Evolutionary conservation across 352 stramenopile species (phyloP).

Genomic region (Globisporangium lucens): DNA sequence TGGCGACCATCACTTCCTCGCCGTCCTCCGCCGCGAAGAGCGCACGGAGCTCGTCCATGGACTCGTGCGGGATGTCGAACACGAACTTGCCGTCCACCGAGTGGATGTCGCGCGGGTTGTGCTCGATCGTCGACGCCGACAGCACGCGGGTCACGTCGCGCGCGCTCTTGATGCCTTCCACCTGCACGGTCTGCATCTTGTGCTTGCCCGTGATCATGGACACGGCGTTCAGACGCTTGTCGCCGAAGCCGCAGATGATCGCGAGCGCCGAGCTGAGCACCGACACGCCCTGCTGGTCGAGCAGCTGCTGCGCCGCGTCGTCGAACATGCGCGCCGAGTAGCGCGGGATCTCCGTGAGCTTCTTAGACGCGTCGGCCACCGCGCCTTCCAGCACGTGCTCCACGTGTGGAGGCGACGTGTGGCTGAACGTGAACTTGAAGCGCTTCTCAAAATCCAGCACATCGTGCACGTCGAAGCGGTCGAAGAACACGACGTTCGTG

Average conservation of each 20-base stretch:
- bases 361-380: constrained; percentile 49
- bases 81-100: constrained; percentile 63
- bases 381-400: constrained; percentile 63
- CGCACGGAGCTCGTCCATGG: constrained; percentile 41
- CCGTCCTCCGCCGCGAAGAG: constrained; percentile 32
- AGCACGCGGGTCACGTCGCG: constrained; percentile 53
- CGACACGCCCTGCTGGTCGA: constrained; percentile 50
- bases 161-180: constrained; percentile 41
- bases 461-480: constrained; percentile 59
- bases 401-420: constrained; percentile 47
- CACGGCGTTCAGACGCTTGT: constrained; percentile 54
- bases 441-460: constrained; percentile 74
- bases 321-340: constrained; percentile 55
- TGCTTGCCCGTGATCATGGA: constrained; percentile 76
- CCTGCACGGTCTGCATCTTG: constrained; percentile 64
- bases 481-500: constrained; percentile 87
- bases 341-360: constrained; percentile 44
- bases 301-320: constrained; percentile 45
- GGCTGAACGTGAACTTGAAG: constrained; percentile 73
- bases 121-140: constrained; percentile 34
- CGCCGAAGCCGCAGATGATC: constrained; percentile 74
- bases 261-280: constrained; percentile 66
- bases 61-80: constrained; percentile 58
- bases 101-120: constrained; percentile 46
- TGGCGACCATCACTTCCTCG: constrained; percentile 37